These are phyloP conservation scores for Zalaria obscura DNA, from an alignment of 2,329 filamentous ascomycete species.

Conservation along the genomic window DNA sequence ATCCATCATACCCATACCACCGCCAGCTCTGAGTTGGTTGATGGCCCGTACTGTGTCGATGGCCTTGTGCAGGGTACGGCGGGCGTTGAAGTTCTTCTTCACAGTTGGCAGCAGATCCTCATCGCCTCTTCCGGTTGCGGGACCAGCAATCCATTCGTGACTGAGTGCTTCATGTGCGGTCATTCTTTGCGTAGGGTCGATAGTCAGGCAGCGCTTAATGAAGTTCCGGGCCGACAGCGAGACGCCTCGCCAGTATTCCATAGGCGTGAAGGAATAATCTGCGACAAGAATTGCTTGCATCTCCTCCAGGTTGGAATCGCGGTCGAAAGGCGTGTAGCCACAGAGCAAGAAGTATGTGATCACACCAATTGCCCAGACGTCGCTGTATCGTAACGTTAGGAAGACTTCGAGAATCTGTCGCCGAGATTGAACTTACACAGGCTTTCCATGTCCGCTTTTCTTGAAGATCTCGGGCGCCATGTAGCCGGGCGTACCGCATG, in stretches of 20 bases:
- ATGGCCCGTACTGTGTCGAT: slow-evolving; percentile 56
- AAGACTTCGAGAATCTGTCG: neutral
- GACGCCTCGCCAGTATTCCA: slow-evolving; percentile 94
- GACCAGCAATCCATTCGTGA: slow-evolving; percentile 50
- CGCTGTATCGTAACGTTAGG: slow-evolving; percentile 30
- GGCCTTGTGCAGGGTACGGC: slow-evolving; percentile 50
- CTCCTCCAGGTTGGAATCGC: slow-evolving; percentile 93
- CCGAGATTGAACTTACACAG: slow-evolving; percentile 44
- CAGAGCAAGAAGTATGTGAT: slow-evolving; percentile 98
- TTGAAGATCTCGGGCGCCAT: slow-evolving; percentile 99
- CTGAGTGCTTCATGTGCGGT: slow-evolving; percentile 67
- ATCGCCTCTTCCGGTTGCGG: slow-evolving; percentile 30
- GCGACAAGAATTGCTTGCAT: slow-evolving; percentile 98
- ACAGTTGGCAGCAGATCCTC: slow-evolving; percentile 49
- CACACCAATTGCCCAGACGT: slow-evolving; percentile 95
- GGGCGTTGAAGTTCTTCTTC: slow-evolving; percentile 58
- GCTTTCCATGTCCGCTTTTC: slow-evolving; percentile 94
- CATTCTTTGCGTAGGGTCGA: slow-evolving; percentile 77
- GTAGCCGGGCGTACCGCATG: slow-evolving; percentile 93
- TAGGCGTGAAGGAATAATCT: slow-evolving; percentile 87
- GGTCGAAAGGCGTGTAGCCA: slow-evolving; percentile 95
- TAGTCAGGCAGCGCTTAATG: slow-evolving; percentile 79
- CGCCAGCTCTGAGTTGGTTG: slow-evolving; percentile 50
- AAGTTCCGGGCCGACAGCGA: slow-evolving; percentile 75
- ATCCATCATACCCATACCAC: slow-evolving; percentile 44